Base-by-base conservation (phyloP, 2,329 filamentous ascomycete genomes). In the Sporothrix variecibatus region DNA sequence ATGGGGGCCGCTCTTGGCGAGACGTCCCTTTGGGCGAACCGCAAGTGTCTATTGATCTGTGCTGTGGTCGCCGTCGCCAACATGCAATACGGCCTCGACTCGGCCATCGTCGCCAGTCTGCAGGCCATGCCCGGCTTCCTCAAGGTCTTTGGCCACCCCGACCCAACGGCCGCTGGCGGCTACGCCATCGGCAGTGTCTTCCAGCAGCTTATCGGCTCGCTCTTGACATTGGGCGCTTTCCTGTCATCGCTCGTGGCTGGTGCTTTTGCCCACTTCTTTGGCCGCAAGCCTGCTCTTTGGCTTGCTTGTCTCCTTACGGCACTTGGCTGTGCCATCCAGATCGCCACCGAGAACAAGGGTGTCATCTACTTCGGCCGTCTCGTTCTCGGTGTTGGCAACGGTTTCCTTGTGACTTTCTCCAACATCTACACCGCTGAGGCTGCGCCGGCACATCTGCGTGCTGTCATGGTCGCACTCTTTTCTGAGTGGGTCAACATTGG, bases 61-160 rank as follows among this genome's bases (percentile, higher is more conserved):
- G 83, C 81, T 65, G 80, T 83, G 17, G 84, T 87, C 8, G 83
- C 85, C 4, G 80, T 85, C 40, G 84, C 85, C 4, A 87, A 85
- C 75, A 85, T 87, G 82, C 85, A 88, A 76, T 88, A 87, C 78
- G 86, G 85, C 2, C 82, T 87, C 6, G 85, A 87, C 78, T 84
- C 82, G 12, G 82, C 84, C 2, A 83, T 83, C 8, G 81, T 87
- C 0, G 83, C 83, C 9, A 84, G 82, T 2, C 78, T 86, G 3
- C 83, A 86, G 76, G 85, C 85, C 2, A 87, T 87, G 85, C 86
- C 86, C 0, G 86, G 86, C 0, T 88, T 87, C 70, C 77, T 86
- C 7, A 79, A 82, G 72, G 85, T 88, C 0, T 88, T 87, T 77
- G 86, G 86, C 2, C 85, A 87, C 72, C 79, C 81, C 26, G 82